Conservation (phyloP, 441 rosid species). For the Hypseocharis bilobata region DNA sequence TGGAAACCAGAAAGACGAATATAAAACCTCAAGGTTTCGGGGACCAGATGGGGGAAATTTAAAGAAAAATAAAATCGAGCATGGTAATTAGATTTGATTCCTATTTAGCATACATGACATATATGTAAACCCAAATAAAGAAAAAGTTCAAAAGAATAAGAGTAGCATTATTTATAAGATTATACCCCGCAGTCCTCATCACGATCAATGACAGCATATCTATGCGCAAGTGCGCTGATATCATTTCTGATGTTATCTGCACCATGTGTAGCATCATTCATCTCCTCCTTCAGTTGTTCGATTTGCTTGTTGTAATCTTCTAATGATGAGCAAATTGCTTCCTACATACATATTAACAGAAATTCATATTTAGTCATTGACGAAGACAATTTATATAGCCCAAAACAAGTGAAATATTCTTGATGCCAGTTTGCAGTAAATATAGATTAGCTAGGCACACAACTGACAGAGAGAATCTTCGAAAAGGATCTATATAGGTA, state of each 20-base stretch:
- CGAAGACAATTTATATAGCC: conserved; percentile 5
- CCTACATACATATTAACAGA: conserved; percentile 37
- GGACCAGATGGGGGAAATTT: not conserved
- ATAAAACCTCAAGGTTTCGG: not conserved
- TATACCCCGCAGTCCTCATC: conserved; percentile 96
- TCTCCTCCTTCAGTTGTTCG: conserved; percentile 80
- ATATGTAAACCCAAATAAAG: conserved; percentile 2
- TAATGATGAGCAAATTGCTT: conserved; percentile 90
- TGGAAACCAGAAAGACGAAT: not conserved
- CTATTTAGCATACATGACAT: conserved; percentile 6
- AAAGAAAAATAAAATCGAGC: conserved; percentile 11
- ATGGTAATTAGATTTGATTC: conserved; percentile 12
- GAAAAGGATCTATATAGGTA: not conserved
- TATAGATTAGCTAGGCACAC: not conserved
- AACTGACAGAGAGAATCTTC: not conserved
- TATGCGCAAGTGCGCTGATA: conserved; percentile 88
- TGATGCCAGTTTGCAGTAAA: not conserved
- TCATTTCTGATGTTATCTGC: conserved; percentile 98
- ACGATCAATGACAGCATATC: conserved; percentile 84
- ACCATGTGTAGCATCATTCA: conserved; percentile 98
- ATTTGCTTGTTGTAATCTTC: conserved; percentile 98
- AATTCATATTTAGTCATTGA: conserved; percentile 5
- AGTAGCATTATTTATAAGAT: not conserved
- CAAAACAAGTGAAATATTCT: not conserved
- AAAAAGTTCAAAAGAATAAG: not conserved